Base-by-base conservation (phyloP, 176 grass and related monocot species). In the Bonia amplexicaulis region DNA sequence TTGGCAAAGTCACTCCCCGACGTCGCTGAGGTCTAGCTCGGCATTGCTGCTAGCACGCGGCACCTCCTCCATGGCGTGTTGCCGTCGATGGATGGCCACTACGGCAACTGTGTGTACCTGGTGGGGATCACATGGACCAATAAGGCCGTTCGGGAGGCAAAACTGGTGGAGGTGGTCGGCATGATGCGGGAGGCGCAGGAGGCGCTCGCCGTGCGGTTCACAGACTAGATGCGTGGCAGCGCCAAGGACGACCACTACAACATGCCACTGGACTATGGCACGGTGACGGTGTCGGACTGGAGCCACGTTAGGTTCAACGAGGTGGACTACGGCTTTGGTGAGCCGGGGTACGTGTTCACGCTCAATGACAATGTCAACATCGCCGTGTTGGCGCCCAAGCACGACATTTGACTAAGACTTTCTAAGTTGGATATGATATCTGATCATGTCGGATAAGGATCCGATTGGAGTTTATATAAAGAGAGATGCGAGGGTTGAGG, bases 241-340 rank as follows among this genome's bases (percentile, higher is more conserved):
- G 78, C 84, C 19, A 78, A 69, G 70, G 89, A 78, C 26, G 66
- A 85, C 57, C 90, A 94, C 78, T 96, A 96, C 80, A 89, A 87
- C 39, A 88, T 92, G 84, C 95, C 95, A 22, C 87, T 94, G 80
- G 92, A 94, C 77, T 91, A 90, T 26, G 95, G 87, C 60, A 94
- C 92, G 1, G 82, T 97, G 29, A 89, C 84, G 16, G 92, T 94
- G 71, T 88, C 90, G 22, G 95, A 94, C 49, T 97, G 92, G 95
- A 97, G 90, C 60, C 81, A 88, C 15, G 86, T 94, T 9, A 90
- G 95, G 9, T 92, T 97, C 81, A 92, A 94, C 52, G 90, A 97
- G 86, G 95, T 97, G 68, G 95, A 97, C 91, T 97, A 94, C 15
- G 92, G 95, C 9, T 93, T 31, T 31, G 29, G 95, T 23, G 88